A percentile compares a stretch with the other conserved stretches of the same genome.
Conservation (phyloP, 129 eudicot genomes). For the Silybum marianum region DNA sequence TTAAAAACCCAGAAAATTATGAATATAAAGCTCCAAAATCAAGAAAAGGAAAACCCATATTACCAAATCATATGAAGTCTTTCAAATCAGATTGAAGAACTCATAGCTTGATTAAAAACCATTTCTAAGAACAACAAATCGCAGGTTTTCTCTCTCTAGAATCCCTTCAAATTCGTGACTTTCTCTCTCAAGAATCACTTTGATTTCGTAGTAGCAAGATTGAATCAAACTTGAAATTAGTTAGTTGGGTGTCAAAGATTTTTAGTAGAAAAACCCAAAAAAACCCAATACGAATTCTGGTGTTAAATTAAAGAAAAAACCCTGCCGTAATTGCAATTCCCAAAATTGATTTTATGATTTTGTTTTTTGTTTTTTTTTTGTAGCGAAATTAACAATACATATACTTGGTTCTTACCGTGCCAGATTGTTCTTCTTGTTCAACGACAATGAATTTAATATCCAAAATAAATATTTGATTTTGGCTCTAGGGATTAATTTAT, state of each 20-base stretch:
- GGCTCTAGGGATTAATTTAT: background rate
- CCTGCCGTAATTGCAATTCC: slow-evolving; percentile 31
- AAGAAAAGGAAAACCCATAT: slow-evolving; percentile 19
- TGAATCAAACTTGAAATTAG: slow-evolving; percentile 17
- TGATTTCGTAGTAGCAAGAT: background rate
- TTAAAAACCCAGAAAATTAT: background rate
- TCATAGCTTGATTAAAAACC: slow-evolving; percentile 1
- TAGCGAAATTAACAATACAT: background rate
- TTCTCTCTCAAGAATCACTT: background rate
- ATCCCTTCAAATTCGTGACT: slow-evolving; percentile 10
- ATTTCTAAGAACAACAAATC: slow-evolving; percentile 15
- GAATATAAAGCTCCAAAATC: background rate
- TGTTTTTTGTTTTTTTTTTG: background rate
- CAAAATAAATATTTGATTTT: background rate
- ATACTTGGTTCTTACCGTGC: slow-evolving; percentile 1
- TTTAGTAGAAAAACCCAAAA: background rate
- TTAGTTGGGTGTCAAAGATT: slow-evolving; percentile 1
- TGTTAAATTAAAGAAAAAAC: slow-evolving; percentile 4
- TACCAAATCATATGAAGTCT: slow-evolving; percentile 25
- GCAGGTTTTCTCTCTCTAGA: slow-evolving; percentile 18
- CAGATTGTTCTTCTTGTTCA: slow-evolving; percentile 23
- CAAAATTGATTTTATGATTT: slow-evolving; percentile 11
- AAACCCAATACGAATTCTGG: background rate
- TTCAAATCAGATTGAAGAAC: slow-evolving; percentile 1
- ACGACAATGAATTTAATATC: background rate